Base-by-base conservation (phyloP, 371 early-diverging fungal species). In the Edhazardia aedis region DNA sequence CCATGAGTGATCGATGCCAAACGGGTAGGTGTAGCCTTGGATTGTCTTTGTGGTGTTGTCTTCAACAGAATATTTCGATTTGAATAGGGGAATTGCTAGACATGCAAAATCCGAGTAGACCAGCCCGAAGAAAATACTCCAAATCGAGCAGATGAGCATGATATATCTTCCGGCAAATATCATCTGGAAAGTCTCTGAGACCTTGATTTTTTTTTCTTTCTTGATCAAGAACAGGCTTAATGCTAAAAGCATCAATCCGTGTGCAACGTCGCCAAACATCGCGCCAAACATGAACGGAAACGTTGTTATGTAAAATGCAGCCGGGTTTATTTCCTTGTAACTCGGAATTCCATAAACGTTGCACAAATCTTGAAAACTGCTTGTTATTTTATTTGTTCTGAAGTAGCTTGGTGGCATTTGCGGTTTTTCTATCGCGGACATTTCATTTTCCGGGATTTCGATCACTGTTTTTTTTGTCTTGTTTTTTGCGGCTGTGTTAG, bases 191-290 rank as follows among this genome's bases (percentile, higher is more conserved):
- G 85, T 84, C 76, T 82, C 70, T 26, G 55, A 57, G 71, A 79
- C 76, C 29, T 75, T 75, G 62, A 75, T 76, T 52, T 74, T 71
- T 51, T 88, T 69, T 62, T 77, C 6, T 22, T 42, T 42, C 6
- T 16, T 4, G 9, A 18, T 42, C 6, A 42, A 18, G 9, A 42
- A 18, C 21, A 42, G 9, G 16, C 9, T 6, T 6, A 42, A 18
- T 9, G 82, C 61, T 4, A 85, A 66, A 71, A 91, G 77, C 45
- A 92, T 58, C 49, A 86, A 63, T 14, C 93, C 99, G 64, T 98
- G 99, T 24, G 93, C 93, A 39, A 92, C 77, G 75, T 98, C 99
- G 55, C 95, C 95, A 79, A 95, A 98, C 99, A 98, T 98, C 54
- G 90, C 81, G 33, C 94, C 94, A 75, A 95, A 95, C 51, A 95